Conservation (phyloP, 2,329 filamentous ascomycete species). For the Botryotinia narcissicola region DNA sequence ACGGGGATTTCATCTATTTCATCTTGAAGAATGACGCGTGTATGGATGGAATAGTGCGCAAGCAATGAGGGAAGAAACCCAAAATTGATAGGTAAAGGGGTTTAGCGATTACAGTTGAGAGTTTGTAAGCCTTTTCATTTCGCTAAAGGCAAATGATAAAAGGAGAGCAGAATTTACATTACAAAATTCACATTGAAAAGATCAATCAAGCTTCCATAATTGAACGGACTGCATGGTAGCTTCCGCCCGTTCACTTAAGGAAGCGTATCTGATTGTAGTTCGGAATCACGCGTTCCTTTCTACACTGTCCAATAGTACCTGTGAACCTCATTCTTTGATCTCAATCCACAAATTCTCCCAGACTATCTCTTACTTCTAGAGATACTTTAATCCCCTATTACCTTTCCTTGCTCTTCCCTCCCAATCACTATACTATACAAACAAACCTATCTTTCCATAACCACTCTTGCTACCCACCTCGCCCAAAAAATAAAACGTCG, state of each 20-base stretch:
- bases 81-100: neutral
- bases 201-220: neutral
- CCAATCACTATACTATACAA: neutral
- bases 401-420: neutral
- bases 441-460: neutral
- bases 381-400: too few relatives aligned
- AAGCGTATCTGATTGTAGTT: neutral
- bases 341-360: too few relatives aligned
- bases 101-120: neutral
- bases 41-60: neutral
- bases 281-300: neutral
- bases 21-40: neutral
- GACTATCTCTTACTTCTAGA: too few relatives aligned
- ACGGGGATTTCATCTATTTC: neutral
- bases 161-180: neutral
- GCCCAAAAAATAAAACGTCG: neutral
- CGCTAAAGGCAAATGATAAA: neutral
- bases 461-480: too few relatives aligned
- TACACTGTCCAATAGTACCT: neutral
- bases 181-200: neutral
- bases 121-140: neutral
- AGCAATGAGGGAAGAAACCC: neutral
- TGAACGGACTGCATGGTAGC: neutral
- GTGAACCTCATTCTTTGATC: neutral
- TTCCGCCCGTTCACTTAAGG: neutral